Evolutionary conservation across 331 rosid species (phyloP).

Genomic region (Acacia pycnantha): DNA sequence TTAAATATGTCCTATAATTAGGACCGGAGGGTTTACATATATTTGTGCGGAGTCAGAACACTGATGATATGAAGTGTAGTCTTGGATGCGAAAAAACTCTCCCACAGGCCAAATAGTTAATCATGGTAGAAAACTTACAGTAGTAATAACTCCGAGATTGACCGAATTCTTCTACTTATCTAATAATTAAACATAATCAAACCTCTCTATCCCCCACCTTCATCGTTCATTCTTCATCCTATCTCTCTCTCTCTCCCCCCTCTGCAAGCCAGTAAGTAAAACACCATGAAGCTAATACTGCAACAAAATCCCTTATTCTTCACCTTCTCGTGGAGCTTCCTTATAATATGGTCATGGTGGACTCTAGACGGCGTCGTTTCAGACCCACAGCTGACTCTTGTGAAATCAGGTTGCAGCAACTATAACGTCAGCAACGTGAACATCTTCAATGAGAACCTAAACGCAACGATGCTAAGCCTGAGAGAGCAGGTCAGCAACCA

Average conservation of each 20-base stretch:
- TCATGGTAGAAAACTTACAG: not conserved
- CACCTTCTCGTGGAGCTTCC: not conserved
- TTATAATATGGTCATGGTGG: not conserved
- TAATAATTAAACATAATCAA: not conserved
- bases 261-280: not conserved
- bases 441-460: conserved; percentile 20
- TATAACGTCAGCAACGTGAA: not conserved
- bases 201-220: not conserved
- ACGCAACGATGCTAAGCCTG: conserved; percentile 37
- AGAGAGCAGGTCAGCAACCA: conserved; percentile 28
- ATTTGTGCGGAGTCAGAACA: no score
- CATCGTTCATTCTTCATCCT: not conserved
- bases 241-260: not conserved
- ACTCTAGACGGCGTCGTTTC: not conserved
- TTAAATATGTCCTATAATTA: no score
- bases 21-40: no score
- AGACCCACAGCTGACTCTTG: not conserved
- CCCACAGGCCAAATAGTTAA: no score
- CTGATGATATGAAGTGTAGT: no score
- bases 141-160: not conserved
- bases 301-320: not conserved
- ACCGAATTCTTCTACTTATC: not conserved
- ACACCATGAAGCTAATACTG: not conserved
- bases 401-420: not conserved
- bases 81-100: no score